Evolutionary conservation across 371 early-diverging fungal species (phyloP), one percentile per base, ranked within the genome.

Genomic region (Basidiobolus meristosporus): DNA sequence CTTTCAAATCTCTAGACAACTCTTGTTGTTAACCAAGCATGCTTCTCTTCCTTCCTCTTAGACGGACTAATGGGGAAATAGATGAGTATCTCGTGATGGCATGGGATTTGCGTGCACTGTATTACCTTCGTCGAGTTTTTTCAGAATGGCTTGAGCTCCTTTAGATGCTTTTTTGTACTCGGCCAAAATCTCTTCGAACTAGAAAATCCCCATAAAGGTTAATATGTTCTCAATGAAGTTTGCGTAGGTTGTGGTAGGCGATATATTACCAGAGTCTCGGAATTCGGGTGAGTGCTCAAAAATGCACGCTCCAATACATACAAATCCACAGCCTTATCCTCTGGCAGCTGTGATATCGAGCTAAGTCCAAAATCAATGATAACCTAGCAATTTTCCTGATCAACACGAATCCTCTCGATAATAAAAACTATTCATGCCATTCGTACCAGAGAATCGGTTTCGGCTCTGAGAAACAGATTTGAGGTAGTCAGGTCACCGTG

Each of bases 401-500:
- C 39, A 20, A 42, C 17, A 18, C 19, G 22, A 23, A 4, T n/a
- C 14, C 15, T 15, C 16, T 22, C 3, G 21, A 22, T 17, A 28
- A 41, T n/a, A 23, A 7, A 19, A 40, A 38, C 5, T 38, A 14
- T 22, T 18, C 6, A 36, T n/a, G 21, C 7, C 38, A 38, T 3
- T 34, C 32, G 46, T 61, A 63, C 78, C 59, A 77, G 46, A n/a
- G 62, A 57, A 5, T 54, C 57, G 18, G 53, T 56, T 7, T 50
- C 50, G 21, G 68, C 54, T 28, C 77, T 57, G 23, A 90, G 30
- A 56, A 97, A 69, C 50, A 98, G 60, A 53, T 99, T 99, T 2
- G 95, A 92, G 0, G 98, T 93, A 1, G 99, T 99, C 52, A 98
- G 58, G 54, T 99, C 99, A 2, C 98, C 98, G 51, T 99, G 99